Base-by-base conservation (phyloP, 2,329 filamentous ascomycete genomes). In the Colletotrichum costaricense region DNA sequence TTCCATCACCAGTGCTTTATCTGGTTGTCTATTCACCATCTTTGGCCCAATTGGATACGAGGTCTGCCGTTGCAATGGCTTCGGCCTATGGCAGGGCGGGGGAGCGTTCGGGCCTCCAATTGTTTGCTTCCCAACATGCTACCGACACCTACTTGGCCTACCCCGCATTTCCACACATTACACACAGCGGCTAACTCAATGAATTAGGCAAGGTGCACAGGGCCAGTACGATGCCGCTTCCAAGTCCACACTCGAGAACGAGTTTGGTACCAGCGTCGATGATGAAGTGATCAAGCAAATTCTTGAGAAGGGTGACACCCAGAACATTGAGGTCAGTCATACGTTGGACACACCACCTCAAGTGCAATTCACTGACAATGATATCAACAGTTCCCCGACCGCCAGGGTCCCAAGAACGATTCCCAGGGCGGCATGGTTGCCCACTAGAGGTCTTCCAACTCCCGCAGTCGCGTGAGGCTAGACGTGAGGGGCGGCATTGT, bases 241-340 rank as follows among this genome's bases (percentile, higher is more conserved):
- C 77, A 94, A 97, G 76, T 84, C 87, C 56, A 88, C 88, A 59
- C 88, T 99, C 5, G 92, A 97, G 80, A 93, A 92, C 77, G 95
- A 98, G 85, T 99, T 99, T 78, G 95, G 94, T 77, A 96, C 94
- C 16, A 85, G 88, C 77, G 88, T 92, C 67, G 92, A 95, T 28
- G 95, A 98, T 8, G 93, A 96, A 0, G 92, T 93, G 72, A 93
- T 98, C 80, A 90, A 90, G 84, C 86, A 91, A 84, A 98, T 99
- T 75, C 86, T 98, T 55, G 89, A 94, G 85, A 90, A 90, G 81
- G 96, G 96, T 26, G 87, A 87, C 19, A 81, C 93, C 68, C 93
- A 97, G 84, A 88, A 90, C 79, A 76, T 84, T 22, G 84, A 88
- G 83, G 89, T 90, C 77, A 81, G 83, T 78, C 35, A 26, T 19